Base-by-base conservation (phyloP, 306 rosid species). In the Citrullus amarus region DNA sequence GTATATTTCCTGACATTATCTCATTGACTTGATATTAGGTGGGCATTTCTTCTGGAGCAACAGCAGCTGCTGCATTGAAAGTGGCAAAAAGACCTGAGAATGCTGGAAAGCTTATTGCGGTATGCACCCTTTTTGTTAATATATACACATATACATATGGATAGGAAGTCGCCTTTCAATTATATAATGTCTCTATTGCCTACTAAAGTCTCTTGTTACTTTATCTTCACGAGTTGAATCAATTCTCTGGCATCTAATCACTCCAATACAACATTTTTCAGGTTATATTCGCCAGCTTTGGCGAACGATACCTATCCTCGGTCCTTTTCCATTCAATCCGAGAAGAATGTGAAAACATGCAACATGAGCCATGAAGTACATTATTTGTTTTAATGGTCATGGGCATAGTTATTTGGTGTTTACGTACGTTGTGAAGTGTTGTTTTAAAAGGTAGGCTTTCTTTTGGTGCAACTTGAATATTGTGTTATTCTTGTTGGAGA, bases 41-140 rank as follows among this genome's bases (percentile, higher is more conserved):
- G 70, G 99, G 99, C 34, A 92, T 95, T 81, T 95, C 99, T 81
- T 95, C 99, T 10, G 99, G 99, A 80, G 99, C 97, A 62, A 97
- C 99, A 4, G 89, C 97, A 0, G 97, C 97, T 20, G 99, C 99
- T 14, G 99, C 99, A 28, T 20, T 92, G 82, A 78, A 85, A 87
- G 97, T 95, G 81, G 99, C 97, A 80, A 91, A 87, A 86, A 91
- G 97, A 78, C 92, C 96, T 43, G 97, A 92, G 77, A 95, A 95
- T 86, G 93, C 93, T 25, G 99, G 99, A 78, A 95, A 95, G 90
- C 97, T 91, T 81, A 91, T 95, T 55, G 88, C 86, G 86, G 97
- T 95, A 88, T 78, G 89, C 80, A 44, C 41, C 71, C 18, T 77
- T 61, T 77, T 44, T 25, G 1, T 71, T 41, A 4, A 10, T 7